Percentiles rank a stretch among this genome's conserved stretches.
Conservation (phyloP, 371 early-diverging fungal species). For the Syncephalastrum monosporum region DNA sequence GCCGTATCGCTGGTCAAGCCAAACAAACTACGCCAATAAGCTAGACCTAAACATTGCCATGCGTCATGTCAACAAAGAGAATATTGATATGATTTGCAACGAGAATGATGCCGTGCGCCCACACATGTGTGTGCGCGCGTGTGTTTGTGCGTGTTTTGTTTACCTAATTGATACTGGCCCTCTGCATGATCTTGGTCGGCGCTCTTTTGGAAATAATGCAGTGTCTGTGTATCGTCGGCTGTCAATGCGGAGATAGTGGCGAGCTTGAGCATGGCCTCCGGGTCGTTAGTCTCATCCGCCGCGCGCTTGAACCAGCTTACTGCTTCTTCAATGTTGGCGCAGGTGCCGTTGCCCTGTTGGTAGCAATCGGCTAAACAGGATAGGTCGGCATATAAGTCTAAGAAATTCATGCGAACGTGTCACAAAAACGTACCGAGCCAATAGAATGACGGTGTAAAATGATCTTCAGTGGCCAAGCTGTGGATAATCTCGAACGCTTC, state of each 20-base stretch:
- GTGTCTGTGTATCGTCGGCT: conserved; percentile 13
- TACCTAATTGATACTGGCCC: conserved; percentile 39
- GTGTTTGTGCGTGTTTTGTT: background rate
- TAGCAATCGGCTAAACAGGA: conserved; percentile 22
- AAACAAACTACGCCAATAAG: conserved; percentile 33
- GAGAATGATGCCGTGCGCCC: no score
- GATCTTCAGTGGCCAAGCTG: conserved; percentile 25
- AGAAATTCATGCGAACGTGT: background rate
- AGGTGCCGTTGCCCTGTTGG: conserved; percentile 29
- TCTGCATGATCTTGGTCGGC: conserved; percentile 36
- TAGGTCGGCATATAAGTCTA: background rate
- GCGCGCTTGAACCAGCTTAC: conserved; percentile 27
- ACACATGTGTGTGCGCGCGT: no score
- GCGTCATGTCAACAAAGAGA: background rate
- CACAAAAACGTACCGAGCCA: conserved; percentile 35
- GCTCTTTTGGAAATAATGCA: conserved; percentile 18
- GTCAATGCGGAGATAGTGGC: conserved; percentile 21
- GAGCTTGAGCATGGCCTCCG: conserved; percentile 28
- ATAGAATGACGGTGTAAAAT: conserved; percentile 31
- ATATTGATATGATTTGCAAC: background rate
- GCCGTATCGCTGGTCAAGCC: conserved; percentile 17
- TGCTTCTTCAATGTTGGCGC: conserved; percentile 18
- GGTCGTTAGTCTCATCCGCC: conserved; percentile 23
- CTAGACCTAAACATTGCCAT: conserved; percentile 4
- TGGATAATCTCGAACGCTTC: conserved; percentile 29